phyloP scores from a whole-genome alignment of 2,329 filamentous ascomycete species.

The Magnaporthiopsis incrustans region DNA sequence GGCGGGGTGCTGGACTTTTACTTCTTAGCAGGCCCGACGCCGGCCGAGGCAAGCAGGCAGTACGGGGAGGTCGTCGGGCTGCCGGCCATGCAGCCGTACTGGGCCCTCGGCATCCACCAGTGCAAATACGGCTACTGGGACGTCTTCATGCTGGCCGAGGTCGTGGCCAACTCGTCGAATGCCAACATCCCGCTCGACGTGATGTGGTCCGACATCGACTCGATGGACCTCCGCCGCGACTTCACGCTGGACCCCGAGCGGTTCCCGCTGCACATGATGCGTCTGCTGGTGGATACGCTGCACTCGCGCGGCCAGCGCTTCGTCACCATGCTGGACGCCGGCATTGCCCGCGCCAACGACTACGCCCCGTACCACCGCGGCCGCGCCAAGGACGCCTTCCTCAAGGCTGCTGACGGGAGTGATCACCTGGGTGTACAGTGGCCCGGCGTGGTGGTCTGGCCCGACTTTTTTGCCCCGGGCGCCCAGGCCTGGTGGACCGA shows the following conservation, averaged over 20 bases:
- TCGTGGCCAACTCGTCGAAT: conserved; percentile 57
- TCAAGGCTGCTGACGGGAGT: conserved; percentile 51
- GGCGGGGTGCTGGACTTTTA: conserved; percentile 74
- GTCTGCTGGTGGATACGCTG: conserved; percentile 53
- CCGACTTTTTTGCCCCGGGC: conserved; percentile 43
- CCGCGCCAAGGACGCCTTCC: conserved; percentile 40
- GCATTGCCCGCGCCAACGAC: conserved; percentile 43
- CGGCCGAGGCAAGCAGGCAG: conserved; percentile 58
- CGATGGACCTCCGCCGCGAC: conserved; percentile 48
- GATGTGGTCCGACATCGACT: conserved; percentile 68
- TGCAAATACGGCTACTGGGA: conserved; percentile 77
- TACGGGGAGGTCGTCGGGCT: conserved; percentile 61
- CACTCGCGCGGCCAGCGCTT: conserved; percentile 61
- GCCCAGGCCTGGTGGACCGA: conserved; percentile 53
- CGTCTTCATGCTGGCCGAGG: conserved; percentile 58
- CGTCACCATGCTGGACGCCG: conserved; percentile 67
- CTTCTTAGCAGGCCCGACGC: conserved; percentile 67
- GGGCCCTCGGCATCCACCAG: conserved; percentile 74
- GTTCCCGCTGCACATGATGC: conserved; percentile 54
- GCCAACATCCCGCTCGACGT: conserved; percentile 63
- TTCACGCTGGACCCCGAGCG: conserved; percentile 57
- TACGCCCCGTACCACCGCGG: conserved; percentile 57
- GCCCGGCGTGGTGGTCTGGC: conserved; percentile 65
- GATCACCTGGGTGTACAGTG: conserved; percentile 58
- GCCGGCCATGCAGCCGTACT: conserved; percentile 75